Percentiles rank a stretch among this genome's conserved stretches.
These are phyloP conservation scores for Gymnopilus junonius DNA, from an alignment of 768 basidiomycete species.

Conservation along the genomic window DNA sequence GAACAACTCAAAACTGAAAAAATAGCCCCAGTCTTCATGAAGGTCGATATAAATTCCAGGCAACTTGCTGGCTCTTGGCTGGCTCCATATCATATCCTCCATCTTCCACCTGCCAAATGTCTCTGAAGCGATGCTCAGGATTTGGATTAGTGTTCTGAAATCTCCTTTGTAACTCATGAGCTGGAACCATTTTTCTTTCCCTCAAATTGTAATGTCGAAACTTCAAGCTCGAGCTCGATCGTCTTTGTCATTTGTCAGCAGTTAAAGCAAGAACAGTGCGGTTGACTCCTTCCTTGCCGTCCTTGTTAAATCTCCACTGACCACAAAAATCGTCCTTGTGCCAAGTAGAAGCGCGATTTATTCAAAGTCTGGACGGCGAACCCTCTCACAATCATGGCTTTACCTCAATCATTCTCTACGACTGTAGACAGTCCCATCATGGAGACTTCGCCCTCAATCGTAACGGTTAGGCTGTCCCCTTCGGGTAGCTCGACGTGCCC, in stretches of 20 bases:
- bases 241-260: conserved; percentile 20
- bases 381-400: conserved; percentile 15
- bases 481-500: conserved; percentile 16
- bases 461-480: conserved; percentile 23
- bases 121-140: no score
- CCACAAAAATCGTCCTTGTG: not conserved
- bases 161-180: not conserved
- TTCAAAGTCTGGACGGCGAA: conserved; percentile 5
- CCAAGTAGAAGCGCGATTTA: conserved; percentile 2
- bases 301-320: conserved; percentile 1
- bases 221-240: conserved; percentile 15
- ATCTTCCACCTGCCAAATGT: no score
- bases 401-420: conserved; percentile 25
- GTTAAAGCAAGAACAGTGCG: conserved; percentile 1
- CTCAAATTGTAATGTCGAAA: not conserved
- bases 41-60: no score
- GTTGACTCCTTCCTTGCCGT: conserved; percentile 11
- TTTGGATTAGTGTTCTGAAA: no score
- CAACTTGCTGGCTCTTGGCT: no score
- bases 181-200: not conserved
- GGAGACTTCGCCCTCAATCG: conserved; percentile 22
- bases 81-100: no score
- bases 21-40: no score
- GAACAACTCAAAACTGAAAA: no score
- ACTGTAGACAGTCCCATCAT: conserved; percentile 24